Evolutionary conservation across 2,329 filamentous ascomycete species (phyloP).

Genomic region (Lachnellula hyalina): DNA sequence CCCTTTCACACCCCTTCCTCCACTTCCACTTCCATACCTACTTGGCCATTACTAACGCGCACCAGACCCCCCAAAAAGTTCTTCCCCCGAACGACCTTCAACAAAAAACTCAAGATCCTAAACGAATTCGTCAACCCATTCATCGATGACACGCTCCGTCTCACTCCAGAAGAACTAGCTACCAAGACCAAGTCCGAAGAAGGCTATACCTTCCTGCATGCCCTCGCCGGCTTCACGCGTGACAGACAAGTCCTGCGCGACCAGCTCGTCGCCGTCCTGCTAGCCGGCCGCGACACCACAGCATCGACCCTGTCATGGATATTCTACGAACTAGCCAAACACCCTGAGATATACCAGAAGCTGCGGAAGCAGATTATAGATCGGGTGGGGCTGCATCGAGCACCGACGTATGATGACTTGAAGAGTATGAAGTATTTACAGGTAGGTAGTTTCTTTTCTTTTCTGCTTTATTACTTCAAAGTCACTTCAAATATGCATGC

Average conservation of each 20-base stretch:
- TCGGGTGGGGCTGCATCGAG: slow-evolving; percentile 55
- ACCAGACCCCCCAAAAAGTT: slow-evolving; percentile 53
- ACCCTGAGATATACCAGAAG: slow-evolving; percentile 61
- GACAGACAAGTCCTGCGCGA: slow-evolving; percentile 69
- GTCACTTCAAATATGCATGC: too few relatives aligned
- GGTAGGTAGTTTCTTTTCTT: slow-evolving; percentile 15
- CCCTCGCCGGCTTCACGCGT: slow-evolving; percentile 74
- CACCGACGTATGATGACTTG: slow-evolving; percentile 71
- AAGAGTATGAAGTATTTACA: slow-evolving; percentile 82
- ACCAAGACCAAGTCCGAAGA: slow-evolving; percentile 66
- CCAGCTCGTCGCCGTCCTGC: slow-evolving; percentile 74
- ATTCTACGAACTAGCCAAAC: slow-evolving; percentile 72
- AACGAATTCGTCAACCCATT: slow-evolving; percentile 73
- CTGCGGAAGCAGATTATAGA: slow-evolving; percentile 68
- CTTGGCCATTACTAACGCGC: neutral
- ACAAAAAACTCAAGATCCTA: slow-evolving; percentile 59
- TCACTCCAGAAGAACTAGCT: slow-evolving; percentile 67
- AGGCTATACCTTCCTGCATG: slow-evolving; percentile 80
- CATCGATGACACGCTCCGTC: slow-evolving; percentile 66
- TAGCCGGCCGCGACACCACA: slow-evolving; percentile 85
- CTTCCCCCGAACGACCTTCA: slow-evolving; percentile 61
- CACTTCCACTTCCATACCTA: neutral
- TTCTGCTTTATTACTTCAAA: too few relatives aligned
- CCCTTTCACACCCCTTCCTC: slow-evolving; percentile 14
- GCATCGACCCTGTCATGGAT: slow-evolving; percentile 75